Evolutionary conservation across 2,329 filamentous ascomycete species (phyloP), one percentile per base, ranked within the genome.

Genomic region (Calonectria montana): DNA sequence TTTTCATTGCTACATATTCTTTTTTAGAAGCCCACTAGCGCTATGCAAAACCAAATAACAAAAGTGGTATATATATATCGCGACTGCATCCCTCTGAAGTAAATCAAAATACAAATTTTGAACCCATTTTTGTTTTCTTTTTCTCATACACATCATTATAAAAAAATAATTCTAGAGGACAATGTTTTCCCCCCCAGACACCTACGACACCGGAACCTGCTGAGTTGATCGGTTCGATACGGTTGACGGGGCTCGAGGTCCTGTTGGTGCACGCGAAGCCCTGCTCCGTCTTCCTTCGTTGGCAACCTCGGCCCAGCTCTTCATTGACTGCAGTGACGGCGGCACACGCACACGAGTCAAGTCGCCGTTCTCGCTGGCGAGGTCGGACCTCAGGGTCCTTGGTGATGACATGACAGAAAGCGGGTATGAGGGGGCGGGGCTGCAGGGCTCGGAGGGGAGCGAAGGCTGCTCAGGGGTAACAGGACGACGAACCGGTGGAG

Each of bases 231-330:
- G 69, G 15, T 73, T 71, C n/a, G 74, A 76, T 55, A 62, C 73
- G n/a, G 70, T 78, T 9, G 72, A 75, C 27, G 68, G 57, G 16
- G 77, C 73, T 12, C 73, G 71, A n/a, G 77, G 74, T 67, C 75
- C 70, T 48, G 62, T 50, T 70, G 70, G 61, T 10, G 70, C 70
- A 23, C 47, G 57, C 9, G 74, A 16, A 0, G 59, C 67, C 43
- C 29, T 73, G 31, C 15, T 70, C 37, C 25, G 73, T 66, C 76
- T 76, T 3, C 79, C 77, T n/a, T 77, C 72, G 16, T 76, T 78
- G 15, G 82, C 83, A 5, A 86, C 82, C 70, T 85, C 84, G 12
- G 84, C 84, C 84, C 84, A 86, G 66, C 84, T 86, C 78, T 81
- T 82, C 48, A 78, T 75, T 13, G 82, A 76, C 25, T 81, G 82